phyloP scores from a whole-genome alignment of 2,329 filamentous ascomycete genomes.

The Chaetoscypha palmicola region DNA sequence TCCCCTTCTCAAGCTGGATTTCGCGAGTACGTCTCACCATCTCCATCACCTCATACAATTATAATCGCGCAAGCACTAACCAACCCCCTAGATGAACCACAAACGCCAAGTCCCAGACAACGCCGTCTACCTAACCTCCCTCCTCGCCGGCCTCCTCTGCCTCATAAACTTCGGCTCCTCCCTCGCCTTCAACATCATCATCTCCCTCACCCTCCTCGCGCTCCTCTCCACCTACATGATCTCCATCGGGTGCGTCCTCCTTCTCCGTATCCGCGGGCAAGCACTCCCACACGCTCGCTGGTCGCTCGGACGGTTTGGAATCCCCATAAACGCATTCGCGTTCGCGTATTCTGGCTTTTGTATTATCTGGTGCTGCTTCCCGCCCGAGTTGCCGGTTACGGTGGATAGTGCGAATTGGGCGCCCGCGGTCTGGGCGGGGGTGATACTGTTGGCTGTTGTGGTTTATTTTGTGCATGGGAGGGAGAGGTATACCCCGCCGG shows the following conservation, averaged over 20 bases:
- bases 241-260: constrained; percentile 36
- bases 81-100: constrained; percentile 28
- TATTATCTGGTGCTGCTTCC: constrained; percentile 44
- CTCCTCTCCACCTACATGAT: constrained; percentile 47
- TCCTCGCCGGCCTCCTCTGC: constrained; percentile 18
- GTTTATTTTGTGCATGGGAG: constrained; percentile 32
- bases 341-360: constrained; percentile 39
- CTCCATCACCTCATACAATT: too few relatives aligned
- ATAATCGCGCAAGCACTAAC: too few relatives aligned
- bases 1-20: constrained; percentile 36
- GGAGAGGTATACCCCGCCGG: constrained; percentile 29
- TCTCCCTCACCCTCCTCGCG: constrained; percentile 43
- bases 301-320: constrained; percentile 37
- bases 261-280: constrained; percentile 32
- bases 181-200: constrained; percentile 45
- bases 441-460: constrained; percentile 15
- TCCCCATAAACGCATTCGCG: constrained; percentile 37
- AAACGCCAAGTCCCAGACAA: constrained; percentile 25
- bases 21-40: constrained; percentile 27
- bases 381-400: constrained; percentile 32
- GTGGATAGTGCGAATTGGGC: constrained; percentile 40
- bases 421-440: constrained; percentile 18
- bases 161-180: constrained; percentile 45
- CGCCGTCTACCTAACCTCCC: constrained; percentile 20
- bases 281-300: constrained; percentile 36